These are phyloP conservation scores for Neospora caninum DNA, from an alignment of 169 alveolate genomes.

Conservation along the genomic window DNA sequence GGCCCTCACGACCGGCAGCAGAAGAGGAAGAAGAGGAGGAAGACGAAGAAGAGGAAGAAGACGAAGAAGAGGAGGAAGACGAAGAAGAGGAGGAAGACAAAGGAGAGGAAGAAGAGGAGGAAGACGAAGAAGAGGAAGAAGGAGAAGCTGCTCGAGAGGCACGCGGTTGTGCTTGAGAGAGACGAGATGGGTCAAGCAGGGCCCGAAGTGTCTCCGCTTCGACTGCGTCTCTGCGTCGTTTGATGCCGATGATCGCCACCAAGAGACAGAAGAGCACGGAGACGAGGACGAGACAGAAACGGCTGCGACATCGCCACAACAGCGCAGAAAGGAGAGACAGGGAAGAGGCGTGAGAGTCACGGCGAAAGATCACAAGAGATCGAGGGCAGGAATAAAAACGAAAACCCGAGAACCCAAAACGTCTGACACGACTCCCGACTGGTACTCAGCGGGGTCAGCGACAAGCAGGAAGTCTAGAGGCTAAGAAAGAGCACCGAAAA, in stretches of 20 bases:
- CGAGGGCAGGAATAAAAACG: too few species aligned
- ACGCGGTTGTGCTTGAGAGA: neutral
- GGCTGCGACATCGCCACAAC: neutral
- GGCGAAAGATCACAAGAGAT: too few species aligned
- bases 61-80: neutral
- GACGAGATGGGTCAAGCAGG: neutral
- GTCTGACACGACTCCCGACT: too few species aligned
- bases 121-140: neutral
- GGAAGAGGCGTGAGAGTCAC: too few species aligned
- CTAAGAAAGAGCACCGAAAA: too few species aligned
- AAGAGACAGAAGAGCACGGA: neutral
- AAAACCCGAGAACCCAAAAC: too few species aligned
- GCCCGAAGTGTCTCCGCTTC: neutral
- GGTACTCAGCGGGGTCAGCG: too few species aligned
- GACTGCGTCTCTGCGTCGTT: constrained; percentile 15
- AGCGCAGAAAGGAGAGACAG: neutral
- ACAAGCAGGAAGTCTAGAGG: too few species aligned
- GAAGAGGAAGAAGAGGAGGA: neutral
- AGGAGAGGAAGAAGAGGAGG: neutral
- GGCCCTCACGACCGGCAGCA: neutral
- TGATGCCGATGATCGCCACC: constrained; percentile 1
- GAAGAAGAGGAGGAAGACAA: neutral
- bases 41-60: neutral
- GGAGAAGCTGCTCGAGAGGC: neutral
- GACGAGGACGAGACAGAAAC: neutral